Evolutionary conservation across 345 rosid species (phyloP), one percentile per base, ranked within the genome.

Genomic region (Hibiscus trionum): DNA sequence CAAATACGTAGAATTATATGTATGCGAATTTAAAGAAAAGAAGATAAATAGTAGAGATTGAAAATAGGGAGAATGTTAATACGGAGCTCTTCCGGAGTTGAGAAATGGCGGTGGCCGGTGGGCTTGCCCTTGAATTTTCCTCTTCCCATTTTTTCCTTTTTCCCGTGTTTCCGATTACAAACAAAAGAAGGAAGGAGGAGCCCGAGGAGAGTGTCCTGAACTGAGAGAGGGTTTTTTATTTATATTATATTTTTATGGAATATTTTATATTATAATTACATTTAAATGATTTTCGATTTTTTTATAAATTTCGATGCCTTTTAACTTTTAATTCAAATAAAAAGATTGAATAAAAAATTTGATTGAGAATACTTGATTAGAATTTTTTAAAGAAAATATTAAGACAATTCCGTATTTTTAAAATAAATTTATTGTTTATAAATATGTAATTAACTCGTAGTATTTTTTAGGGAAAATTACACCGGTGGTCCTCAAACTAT

Each of bases 71-170:
- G 60, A 69, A 12, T 2, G 53, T 2, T 26, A 31, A 19, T 83
- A 86, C 93, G 83, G 21, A 88, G 77, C 66, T 88, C 90, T 83
- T 88, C 90, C 27, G 86, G 88, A 14, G 88, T 82, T n/a, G 93
- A 88, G 86, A 88, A 88, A 42, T 80, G 86, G 81, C 89, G 90
- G 63, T 82, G 89, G 71, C 93, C 90, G 21, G 93, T 88, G 49
- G 93, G 93, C 77, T 88, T 88, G 27, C 89, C 93, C 86, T 88
- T 88, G 78, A 85, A 88, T 81, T 86, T 88, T 70, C 90, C 93
- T 81, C 90, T 85, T 70, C 88, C 90, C 90, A 86, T 88, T 3
- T 71, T 15, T 57, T 21, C 5, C 7, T 52, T 19, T 4, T 3
- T 7, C 8, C 9, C 21, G 10, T 37, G 5, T 21, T 46, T 11